These are phyloP conservation scores for Magnusiomyces starmeri DNA, from an alignment of 1,139 yeast species.

Conservation along the genomic window DNA sequence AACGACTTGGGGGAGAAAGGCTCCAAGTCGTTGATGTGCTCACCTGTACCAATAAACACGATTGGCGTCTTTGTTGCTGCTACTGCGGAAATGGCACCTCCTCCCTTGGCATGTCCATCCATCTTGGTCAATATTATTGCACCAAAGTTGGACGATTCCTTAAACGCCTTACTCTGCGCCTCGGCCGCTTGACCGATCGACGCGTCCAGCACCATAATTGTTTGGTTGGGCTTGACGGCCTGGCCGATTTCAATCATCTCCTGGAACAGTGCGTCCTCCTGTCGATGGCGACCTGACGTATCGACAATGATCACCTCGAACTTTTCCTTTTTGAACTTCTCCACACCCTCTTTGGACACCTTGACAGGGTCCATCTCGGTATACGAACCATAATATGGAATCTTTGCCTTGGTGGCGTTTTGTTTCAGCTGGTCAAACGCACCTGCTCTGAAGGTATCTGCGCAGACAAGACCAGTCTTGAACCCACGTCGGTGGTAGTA, in stretches of 20 bases:
- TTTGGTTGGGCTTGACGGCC: slow-evolving; percentile 83
- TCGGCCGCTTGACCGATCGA: slow-evolving; percentile 98
- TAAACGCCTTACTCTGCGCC: slow-evolving; percentile 87
- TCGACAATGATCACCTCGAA: slow-evolving; percentile 93
- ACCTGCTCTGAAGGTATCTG: slow-evolving; percentile 99
- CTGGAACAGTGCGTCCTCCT: slow-evolving; percentile 81
- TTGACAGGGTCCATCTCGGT: slow-evolving; percentile 93
- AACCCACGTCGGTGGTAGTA: slow-evolving; percentile 90
- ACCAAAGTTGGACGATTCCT: slow-evolving; percentile 88
- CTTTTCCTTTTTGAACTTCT: slow-evolving; percentile 80
- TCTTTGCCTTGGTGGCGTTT: slow-evolving; percentile 90
- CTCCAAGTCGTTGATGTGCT: slow-evolving; percentile 89
- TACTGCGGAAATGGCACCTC: slow-evolving; percentile 98
- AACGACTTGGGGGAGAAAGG: slow-evolving; percentile 85
- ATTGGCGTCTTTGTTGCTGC: slow-evolving; percentile 98
- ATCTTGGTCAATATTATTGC: slow-evolving; percentile 90
- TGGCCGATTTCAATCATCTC: slow-evolving; percentile 93
- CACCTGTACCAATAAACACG: slow-evolving; percentile 96
- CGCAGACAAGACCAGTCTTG: slow-evolving; percentile 95
- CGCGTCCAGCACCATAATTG: slow-evolving; percentile 96
- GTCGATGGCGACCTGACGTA: slow-evolving; percentile 97
- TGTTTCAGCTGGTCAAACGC: slow-evolving; percentile 98
- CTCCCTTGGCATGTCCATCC: slow-evolving; percentile 99
- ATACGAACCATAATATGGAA: slow-evolving; percentile 92
- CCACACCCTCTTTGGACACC: slow-evolving; percentile 88